phyloP scores from a whole-genome alignment of 2,329 filamentous ascomycete genomes.

The Apiospora koreana region DNA sequence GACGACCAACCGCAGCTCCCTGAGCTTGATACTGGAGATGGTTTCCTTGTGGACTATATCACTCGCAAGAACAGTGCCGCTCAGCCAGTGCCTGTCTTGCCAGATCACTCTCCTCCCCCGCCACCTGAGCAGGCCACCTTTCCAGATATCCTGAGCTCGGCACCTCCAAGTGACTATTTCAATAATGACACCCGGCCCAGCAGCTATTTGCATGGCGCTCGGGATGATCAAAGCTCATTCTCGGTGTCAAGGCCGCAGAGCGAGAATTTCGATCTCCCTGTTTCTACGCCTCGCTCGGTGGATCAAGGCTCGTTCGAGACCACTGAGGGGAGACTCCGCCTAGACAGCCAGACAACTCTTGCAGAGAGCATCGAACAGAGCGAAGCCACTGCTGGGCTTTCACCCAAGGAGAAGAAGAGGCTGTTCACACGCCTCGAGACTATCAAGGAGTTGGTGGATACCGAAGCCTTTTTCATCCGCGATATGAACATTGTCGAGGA shows the following conservation, averaged over 20 bases:
- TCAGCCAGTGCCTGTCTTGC: constrained; percentile 33
- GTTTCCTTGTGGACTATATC: constrained; percentile 51
- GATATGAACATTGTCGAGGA: constrained; percentile 98
- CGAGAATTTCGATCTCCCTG: constrained; percentile 44
- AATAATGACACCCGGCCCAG: constrained; percentile 38
- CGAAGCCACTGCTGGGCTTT: constrained; percentile 35
- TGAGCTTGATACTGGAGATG: constrained; percentile 51
- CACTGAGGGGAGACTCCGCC: constrained; percentile 38
- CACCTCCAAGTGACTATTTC: constrained; percentile 42
- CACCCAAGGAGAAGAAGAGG: constrained; percentile 65
- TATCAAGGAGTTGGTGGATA: constrained; percentile 90
- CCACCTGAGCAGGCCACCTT: constrained; percentile 39
- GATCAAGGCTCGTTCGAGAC: constrained; percentile 48
- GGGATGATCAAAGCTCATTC: constrained; percentile 42
- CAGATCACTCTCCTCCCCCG: constrained; percentile 53
- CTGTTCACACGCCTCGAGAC: constrained; percentile 79
- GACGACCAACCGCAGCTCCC: constrained; percentile 43
- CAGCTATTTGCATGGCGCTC: constrained; percentile 42
- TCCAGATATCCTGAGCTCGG: constrained; percentile 28
- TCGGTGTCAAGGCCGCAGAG: constrained; percentile 49
- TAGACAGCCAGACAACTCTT: constrained; percentile 37
- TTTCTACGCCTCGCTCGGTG: constrained; percentile 47
- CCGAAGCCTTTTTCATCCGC: constrained; percentile 84
- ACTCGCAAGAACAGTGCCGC: constrained; percentile 31
- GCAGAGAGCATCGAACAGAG: constrained; percentile 38